Conservation (phyloP, 768 basidiomycete species). For the Boletus insuetus region DNA sequence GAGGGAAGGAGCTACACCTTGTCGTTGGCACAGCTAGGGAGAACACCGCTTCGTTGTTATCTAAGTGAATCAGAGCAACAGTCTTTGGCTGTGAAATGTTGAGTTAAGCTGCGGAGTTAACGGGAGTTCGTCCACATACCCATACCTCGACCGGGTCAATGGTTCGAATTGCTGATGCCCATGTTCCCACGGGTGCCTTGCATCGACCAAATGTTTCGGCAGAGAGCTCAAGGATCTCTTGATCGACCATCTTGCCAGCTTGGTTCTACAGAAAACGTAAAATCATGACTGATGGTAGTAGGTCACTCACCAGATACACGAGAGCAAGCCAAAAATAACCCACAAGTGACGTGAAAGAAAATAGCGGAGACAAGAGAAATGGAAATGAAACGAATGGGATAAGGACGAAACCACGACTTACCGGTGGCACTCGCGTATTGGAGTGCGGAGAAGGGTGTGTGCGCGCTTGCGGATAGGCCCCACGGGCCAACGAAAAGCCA, state of each 20-base stretch:
- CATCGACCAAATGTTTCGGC: conserved; percentile 81
- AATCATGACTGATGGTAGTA: background rate
- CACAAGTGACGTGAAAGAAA: no score
- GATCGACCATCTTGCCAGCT: conserved; percentile 64
- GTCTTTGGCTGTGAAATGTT: conserved; percentile 54
- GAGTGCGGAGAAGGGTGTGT: no score
- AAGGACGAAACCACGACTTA: no score
- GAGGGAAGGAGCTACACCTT: no score
- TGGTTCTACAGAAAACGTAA: conserved; percentile 42
- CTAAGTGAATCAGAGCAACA: conserved; percentile 70
- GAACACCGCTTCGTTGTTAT: conserved; percentile 95
- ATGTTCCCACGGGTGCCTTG: conserved; percentile 84
- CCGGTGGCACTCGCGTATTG: no score
- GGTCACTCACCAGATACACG: conserved; percentile 56
- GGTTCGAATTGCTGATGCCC: conserved; percentile 93
- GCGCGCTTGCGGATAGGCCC: no score
- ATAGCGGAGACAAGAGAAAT: no score
- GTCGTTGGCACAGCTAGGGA: conserved; percentile 83
- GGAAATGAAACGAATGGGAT: no score
- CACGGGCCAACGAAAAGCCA: no score
- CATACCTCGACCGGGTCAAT: conserved; percentile 89
- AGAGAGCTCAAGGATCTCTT: conserved; percentile 76
- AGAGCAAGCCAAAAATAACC: no score
- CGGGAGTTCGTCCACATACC: conserved; percentile 20
- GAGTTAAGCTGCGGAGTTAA: background rate